Percentiles rank a stretch among this genome's conserved stretches.
phyloP scores from a whole-genome alignment of 2,329 filamentous ascomycete genomes.

The Sporothrix inflata region DNA sequence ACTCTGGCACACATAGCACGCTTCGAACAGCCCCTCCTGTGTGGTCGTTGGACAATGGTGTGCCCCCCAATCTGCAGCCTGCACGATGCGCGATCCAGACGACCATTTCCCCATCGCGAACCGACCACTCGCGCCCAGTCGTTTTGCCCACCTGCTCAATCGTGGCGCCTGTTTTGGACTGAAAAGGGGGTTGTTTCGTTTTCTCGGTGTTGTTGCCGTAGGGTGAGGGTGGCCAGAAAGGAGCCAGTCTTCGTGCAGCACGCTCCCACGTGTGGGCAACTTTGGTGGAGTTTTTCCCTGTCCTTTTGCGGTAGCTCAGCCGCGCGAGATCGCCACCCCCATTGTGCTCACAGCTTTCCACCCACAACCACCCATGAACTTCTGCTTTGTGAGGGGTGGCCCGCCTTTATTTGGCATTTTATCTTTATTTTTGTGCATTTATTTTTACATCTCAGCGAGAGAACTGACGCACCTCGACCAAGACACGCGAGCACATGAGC shows the following conservation, averaged over 20 bases:
- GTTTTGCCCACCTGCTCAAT: slow-evolving; percentile 34
- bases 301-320: slow-evolving; percentile 15
- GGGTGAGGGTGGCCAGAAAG: not conserved
- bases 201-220: not conserved
- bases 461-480: not conserved
- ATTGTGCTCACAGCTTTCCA: not conserved
- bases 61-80: slow-evolving; percentile 15
- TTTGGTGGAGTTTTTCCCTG: slow-evolving; percentile 1
- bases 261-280: slow-evolving; percentile 31
- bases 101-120: not conserved
- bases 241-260: slow-evolving; percentile 31
- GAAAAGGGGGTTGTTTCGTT: slow-evolving; percentile 4
- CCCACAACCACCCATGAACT: too few relatives aligned
- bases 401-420: not conserved
- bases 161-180: slow-evolving; percentile 5
- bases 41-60: not conserved
- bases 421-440: not conserved
- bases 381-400: not conserved
- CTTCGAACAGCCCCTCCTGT: not conserved
- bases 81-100: slow-evolving; percentile 19
- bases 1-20: not conserved
- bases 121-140: slow-evolving; percentile 31
- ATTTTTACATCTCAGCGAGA: not conserved
- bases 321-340: slow-evolving; percentile 18
- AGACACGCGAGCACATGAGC: slow-evolving; percentile 26